Conservation (phyloP, 345 rosid genomes). For the Salix arbutifolia region DNA sequence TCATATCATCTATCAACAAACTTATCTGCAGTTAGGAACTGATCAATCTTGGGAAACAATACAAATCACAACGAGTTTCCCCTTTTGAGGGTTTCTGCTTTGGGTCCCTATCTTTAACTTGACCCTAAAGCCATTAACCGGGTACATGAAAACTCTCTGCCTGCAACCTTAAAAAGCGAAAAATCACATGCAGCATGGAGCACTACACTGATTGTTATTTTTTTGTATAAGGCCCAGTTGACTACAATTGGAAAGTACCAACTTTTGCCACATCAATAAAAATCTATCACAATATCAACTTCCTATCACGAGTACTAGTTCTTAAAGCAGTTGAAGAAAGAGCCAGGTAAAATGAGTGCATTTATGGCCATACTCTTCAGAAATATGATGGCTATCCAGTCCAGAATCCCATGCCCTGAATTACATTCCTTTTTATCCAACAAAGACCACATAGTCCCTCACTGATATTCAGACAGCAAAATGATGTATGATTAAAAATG, state of each 20-base stretch:
- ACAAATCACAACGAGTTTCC: background rate
- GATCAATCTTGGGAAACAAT: background rate
- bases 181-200: background rate
- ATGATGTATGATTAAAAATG: background rate
- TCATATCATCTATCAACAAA: background rate
- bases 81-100: background rate
- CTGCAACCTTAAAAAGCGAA: background rate
- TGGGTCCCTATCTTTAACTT: background rate
- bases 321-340: background rate
- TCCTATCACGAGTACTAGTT: background rate
- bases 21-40: background rate
- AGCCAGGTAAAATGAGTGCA: background rate
- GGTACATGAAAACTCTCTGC: background rate
- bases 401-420: background rate
- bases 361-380: background rate
- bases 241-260: background rate
- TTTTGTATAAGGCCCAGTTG: background rate
- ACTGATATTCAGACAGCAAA: background rate
- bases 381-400: background rate
- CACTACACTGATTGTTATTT: background rate
- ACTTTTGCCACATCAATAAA: background rate
- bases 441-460: background rate
- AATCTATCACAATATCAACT: background rate
- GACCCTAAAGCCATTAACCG: background rate
- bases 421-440: background rate